Evolutionary conservation across 129 eudicot species (phyloP), one percentile per base, ranked within the genome.

Genomic region (Gnaphalium uliginosum): DNA sequence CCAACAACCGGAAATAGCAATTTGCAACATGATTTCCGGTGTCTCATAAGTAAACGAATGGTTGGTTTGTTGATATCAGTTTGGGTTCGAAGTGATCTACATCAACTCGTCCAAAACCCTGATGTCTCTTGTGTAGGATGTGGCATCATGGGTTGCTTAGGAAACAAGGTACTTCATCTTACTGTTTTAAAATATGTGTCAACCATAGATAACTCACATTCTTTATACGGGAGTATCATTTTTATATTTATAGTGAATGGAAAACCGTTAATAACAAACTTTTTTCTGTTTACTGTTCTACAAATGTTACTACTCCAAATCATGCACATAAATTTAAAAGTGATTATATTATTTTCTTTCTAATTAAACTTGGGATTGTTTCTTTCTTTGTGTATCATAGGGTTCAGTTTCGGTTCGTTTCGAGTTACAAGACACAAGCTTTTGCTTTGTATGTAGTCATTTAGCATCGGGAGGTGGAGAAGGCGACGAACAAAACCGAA

Each of bases 81-180:
- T 72, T 91, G 97, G 97, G 86, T 82, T 35, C 79, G 92, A n/a
- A 75, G 67, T n/a, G 89, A 85, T 86, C 77, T 91, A 67, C 86
- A 75, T 41, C 79, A 79, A 1, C 79, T 81, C 63, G 39, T 91
- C 24, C 81, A 78, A 59, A 81, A 83, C 81, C 81, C 82, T 51
- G 82, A 87, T 11, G 86, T 91, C 24, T 91, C 97, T 17, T 83
- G 96, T 19, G 89, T 91, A 24, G 96, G 97, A 15, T 88, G 96
- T 81, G 97, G 97, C 68, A 75, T 91, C 87, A 80, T 91, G 90
- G 96, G 96, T 35, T 83, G 92, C 85, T 85, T 91, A 26, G 92
- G 96, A 77, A 91, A 91, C 69, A 91, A 91, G 97, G 97, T 90
- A 83, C 33, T 8, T 3, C 5, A 2, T n/a, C 57, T 33, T 21